Conservation (phyloP, 2,329 filamentous ascomycete species). For the Tolypocladium nubicola region DNA sequence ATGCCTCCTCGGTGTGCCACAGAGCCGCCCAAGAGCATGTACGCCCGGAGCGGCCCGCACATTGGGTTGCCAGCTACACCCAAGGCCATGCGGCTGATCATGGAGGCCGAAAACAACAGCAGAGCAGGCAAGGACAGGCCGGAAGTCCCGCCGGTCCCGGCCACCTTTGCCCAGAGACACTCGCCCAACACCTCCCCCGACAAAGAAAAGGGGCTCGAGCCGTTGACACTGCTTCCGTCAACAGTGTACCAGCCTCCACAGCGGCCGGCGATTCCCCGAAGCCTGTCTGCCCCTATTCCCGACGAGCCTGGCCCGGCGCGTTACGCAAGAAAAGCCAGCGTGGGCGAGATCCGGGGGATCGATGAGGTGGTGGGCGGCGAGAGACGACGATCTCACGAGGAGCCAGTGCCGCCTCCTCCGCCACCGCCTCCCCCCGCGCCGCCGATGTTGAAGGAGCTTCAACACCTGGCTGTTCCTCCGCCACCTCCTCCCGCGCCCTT, state of each 20-base stretch:
- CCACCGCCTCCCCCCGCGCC: slow-evolving; percentile 35
- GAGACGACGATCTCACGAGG: slow-evolving; percentile 38
- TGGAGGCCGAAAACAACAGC: slow-evolving; percentile 44
- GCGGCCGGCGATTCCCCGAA: slow-evolving; percentile 40
- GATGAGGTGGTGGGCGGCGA: slow-evolving; percentile 31
- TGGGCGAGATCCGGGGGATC: slow-evolving; percentile 32
- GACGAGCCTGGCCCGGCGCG: slow-evolving; percentile 21
- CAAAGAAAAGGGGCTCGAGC: slow-evolving; percentile 16
- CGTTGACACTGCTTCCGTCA: slow-evolving; percentile 42
- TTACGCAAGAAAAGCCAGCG: slow-evolving; percentile 23
- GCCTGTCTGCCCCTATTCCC: slow-evolving; percentile 49
- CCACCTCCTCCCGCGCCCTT: slow-evolving; percentile 52
- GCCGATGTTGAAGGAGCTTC: slow-evolving; percentile 50
- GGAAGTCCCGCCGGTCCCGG: slow-evolving; percentile 43
- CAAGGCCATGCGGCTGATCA: slow-evolving; percentile 76
- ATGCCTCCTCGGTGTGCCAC: slow-evolving; percentile 52
- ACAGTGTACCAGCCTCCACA: slow-evolving; percentile 49
- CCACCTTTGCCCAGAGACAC: slow-evolving; percentile 31
- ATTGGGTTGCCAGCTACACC: slow-evolving; percentile 85
- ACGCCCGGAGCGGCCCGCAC: slow-evolving; percentile 36
- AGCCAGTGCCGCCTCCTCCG: slow-evolving; percentile 39
- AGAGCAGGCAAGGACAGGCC: slow-evolving; percentile 32
- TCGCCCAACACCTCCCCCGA: slow-evolving; percentile 27
- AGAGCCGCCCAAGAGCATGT: slow-evolving; percentile 46
- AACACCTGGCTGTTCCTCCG: slow-evolving; percentile 49